A percentile compares a stretch with the other conserved stretches of the same genome.
Evolutionary conservation across 2,329 filamentous ascomycete genomes (phyloP).

Genomic region (Scytalidium lignicola): DNA sequence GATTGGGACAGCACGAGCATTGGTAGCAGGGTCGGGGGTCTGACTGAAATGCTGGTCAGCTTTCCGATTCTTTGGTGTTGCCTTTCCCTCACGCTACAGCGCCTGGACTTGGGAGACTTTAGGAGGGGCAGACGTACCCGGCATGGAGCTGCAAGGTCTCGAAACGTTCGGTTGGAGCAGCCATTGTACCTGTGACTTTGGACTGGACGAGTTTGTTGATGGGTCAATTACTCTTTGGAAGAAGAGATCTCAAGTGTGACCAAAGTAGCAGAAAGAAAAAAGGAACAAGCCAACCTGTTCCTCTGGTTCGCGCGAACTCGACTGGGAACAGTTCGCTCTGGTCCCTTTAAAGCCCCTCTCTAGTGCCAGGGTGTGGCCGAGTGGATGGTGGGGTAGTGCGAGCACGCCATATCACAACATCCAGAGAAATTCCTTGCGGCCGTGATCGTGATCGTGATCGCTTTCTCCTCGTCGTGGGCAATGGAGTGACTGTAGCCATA

Average conservation of each 20-base stretch:
- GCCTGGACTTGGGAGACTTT: conserved; percentile 7
- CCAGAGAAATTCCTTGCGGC: background rate
- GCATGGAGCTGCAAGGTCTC: conserved; percentile 85
- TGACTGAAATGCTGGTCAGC: conserved; percentile 50
- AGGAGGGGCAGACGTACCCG: conserved; percentile 48
- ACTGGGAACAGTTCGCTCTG: background rate
- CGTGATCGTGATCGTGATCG: too few species aligned
- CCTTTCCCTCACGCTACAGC: background rate
- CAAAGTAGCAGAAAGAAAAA: too few species aligned
- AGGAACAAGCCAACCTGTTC: too few species aligned
- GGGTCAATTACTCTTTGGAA: background rate
- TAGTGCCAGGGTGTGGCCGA: background rate
- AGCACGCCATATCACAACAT: background rate
- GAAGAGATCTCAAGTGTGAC: background rate
- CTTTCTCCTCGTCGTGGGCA: too few species aligned
- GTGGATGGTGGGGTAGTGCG: background rate
- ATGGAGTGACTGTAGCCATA: too few species aligned
- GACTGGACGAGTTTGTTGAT: background rate
- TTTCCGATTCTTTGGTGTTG: background rate
- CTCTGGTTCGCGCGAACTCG: background rate
- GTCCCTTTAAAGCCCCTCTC: background rate
- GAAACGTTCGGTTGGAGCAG: conserved; percentile 53
- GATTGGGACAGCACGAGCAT: conserved; percentile 88
- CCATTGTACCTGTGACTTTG: conserved; percentile 14
- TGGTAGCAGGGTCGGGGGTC: conserved; percentile 72